A percentile compares a stretch with the other conserved stretches of the same genome.
These are phyloP conservation scores for Aspergillus nidulans DNA, from an alignment of 495 filamentous ascomycete species.

Conservation along the genomic window DNA sequence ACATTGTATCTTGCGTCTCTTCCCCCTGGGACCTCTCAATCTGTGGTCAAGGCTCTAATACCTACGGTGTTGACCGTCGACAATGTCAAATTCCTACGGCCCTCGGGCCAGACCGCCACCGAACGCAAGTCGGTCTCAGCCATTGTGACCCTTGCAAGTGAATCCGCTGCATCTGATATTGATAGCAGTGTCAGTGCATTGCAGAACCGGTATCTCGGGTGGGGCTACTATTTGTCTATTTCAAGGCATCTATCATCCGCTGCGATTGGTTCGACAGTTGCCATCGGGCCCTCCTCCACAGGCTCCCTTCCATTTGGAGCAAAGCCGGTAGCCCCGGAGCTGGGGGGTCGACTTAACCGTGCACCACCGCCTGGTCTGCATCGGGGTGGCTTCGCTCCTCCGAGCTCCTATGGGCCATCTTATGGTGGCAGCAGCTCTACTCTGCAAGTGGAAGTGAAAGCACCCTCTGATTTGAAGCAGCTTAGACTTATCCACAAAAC, in stretches of 20 bases:
- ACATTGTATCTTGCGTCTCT: constrained; percentile 69
- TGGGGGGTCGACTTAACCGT: constrained; percentile 42
- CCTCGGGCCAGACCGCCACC: constrained; percentile 50
- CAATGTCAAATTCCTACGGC: constrained; percentile 67
- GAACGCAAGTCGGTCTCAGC: constrained; percentile 77
- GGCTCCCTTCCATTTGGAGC: constrained; percentile 78
- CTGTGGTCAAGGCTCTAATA: constrained; percentile 69
- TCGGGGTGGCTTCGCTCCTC: constrained; percentile 76
- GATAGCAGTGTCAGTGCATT: constrained; percentile 72
- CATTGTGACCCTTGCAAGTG: constrained; percentile 79
- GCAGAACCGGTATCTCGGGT: constrained; percentile 84
- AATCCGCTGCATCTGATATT: constrained; percentile 81
- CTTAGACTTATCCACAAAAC: constrained; percentile 85
- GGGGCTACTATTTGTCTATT: constrained; percentile 76
- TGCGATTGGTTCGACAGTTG: constrained; percentile 54
- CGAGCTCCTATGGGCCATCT: constrained; percentile 56
- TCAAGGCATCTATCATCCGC: constrained; percentile 83
- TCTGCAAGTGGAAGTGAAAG: constrained; percentile 67
- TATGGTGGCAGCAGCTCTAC: constrained; percentile 38
- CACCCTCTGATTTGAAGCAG: constrained; percentile 74
- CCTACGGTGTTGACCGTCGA: constrained; percentile 67
- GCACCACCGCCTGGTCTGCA: constrained; percentile 59
- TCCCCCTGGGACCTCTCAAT: constrained; percentile 62
- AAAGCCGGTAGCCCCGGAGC: constrained; percentile 53
- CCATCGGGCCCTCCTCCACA: constrained; percentile 47